These are phyloP conservation scores for Nicotiana tabacum DNA, from an alignment of 257 asterid genomes.

Conservation along the genomic window DNA sequence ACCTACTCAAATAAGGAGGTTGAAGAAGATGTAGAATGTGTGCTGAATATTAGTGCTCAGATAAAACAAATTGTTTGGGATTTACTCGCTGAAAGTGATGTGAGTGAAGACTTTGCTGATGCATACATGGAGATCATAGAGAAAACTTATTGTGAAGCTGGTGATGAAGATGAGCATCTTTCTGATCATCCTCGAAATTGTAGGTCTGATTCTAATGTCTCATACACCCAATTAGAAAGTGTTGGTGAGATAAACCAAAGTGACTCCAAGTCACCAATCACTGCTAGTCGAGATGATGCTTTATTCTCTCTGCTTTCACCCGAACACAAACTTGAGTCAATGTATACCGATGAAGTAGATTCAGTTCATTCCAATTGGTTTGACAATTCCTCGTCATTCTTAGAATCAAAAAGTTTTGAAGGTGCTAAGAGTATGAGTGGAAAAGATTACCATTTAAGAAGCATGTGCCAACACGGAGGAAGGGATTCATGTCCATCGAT, in stretches of 20 bases:
- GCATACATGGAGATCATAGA: conserved; percentile 57
- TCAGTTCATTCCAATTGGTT: conserved; percentile 16
- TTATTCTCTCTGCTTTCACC: conserved; percentile 27
- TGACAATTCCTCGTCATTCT: conserved; percentile 13
- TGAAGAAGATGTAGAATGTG: conserved; percentile 52
- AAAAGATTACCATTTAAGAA: conserved; percentile 11
- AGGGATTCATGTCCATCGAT: neutral
- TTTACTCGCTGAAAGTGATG: conserved; percentile 37
- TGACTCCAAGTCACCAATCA: conserved; percentile 21
- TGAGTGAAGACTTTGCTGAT: conserved; percentile 58
- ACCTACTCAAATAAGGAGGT: conserved; percentile 38
- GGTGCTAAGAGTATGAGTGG: conserved; percentile 6
- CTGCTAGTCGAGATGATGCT: conserved; percentile 19
- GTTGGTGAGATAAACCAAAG: conserved; percentile 47
- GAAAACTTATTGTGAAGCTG: conserved; percentile 23
- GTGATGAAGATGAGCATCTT: conserved; percentile 30
- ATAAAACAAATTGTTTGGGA: conserved; percentile 64
- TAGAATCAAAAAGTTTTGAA: conserved; percentile 26
- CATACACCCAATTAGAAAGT: conserved; percentile 42
- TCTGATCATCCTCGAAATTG: conserved; percentile 12
- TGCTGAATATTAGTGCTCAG: conserved; percentile 69
- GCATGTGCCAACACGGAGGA: conserved; percentile 12
- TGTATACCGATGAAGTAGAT: conserved; percentile 19
- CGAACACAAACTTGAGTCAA: conserved; percentile 19
- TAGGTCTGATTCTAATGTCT: conserved; percentile 20